Conservation (phyloP, 2,329 filamentous ascomycete genomes). For the Elsinoe arachidis region DNA sequence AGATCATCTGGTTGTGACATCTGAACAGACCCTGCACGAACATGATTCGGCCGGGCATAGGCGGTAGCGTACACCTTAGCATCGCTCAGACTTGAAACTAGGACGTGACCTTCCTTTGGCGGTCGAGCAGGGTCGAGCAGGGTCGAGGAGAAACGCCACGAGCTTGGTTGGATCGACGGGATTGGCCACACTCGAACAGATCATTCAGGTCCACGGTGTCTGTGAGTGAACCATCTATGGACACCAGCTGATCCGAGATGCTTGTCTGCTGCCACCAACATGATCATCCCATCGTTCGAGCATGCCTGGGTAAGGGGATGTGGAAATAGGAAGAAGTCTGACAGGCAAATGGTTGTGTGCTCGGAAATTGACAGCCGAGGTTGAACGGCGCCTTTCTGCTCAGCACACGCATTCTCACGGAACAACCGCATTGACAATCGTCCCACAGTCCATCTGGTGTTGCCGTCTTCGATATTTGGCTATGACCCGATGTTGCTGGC, state of each 20-base stretch:
- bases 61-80: constrained; percentile 2
- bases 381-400: not conserved
- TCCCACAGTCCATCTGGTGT: too few relatives aligned
- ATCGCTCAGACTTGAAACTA: not conserved
- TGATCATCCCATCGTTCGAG: not conserved
- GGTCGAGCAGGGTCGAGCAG: not conserved
- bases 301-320: not conserved
- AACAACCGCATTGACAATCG: too few relatives aligned
- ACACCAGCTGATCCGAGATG: not conserved
- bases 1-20: not conserved
- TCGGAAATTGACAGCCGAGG: not conserved
- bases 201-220: not conserved
- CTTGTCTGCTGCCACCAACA: not conserved
- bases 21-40: not conserved
- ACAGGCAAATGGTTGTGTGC: not conserved
- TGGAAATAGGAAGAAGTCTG: not conserved
- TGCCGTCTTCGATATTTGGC: not conserved
- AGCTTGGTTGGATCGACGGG: constrained; percentile 9
- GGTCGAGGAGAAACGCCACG: not conserved
- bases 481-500: too few relatives aligned
- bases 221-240: not conserved
- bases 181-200: not conserved
- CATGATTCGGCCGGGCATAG: constrained; percentile 5
- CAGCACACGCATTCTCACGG: not conserved
- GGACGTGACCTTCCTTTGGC: not conserved